Percentiles rank a stretch among this genome's conserved stretches.
Evolutionary conservation across 2,329 filamentous ascomycete genomes (phyloP).

Genomic region (Mycosphaerella sp.): DNA sequence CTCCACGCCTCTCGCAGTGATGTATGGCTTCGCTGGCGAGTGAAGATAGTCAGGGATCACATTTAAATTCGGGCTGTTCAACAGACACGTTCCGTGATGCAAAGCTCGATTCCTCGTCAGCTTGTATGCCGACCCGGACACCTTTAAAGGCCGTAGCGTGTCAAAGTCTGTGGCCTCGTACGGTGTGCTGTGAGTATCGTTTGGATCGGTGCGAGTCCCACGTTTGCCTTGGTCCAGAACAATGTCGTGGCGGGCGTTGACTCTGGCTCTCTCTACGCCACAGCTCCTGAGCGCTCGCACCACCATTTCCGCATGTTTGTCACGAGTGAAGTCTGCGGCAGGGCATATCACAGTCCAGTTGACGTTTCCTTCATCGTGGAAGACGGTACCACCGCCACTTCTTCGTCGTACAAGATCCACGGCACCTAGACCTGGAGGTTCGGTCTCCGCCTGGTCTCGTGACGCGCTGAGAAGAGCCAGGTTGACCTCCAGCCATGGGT

Average conservation of each 20-base stretch:
- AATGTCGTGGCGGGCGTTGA: conserved; percentile 92
- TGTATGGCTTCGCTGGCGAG: conserved; percentile 69
- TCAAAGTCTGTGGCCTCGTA: conserved; percentile 35
- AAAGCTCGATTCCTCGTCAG: conserved; percentile 72
- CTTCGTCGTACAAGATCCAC: conserved; percentile 71
- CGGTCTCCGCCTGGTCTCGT: conserved; percentile 31
- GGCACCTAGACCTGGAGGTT: conserved; percentile 37
- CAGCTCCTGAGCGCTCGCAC: conserved; percentile 67
- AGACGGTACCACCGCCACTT: conserved; percentile 86
- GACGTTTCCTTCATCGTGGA: conserved; percentile 86
- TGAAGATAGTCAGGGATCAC: conserved; percentile 64
- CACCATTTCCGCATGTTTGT: conserved; percentile 89
- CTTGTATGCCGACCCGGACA: conserved; percentile 94
- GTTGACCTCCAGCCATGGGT: conserved; percentile 91
- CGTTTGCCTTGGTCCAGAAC: conserved; percentile 56
- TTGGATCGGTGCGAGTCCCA: conserved; percentile 26
- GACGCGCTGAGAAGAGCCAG: conserved; percentile 53
- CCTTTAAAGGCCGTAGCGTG: conserved; percentile 53
- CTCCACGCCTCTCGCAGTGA: conserved; percentile 79
- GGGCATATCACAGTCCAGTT: conserved; percentile 93
- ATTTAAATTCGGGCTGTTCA: conserved; percentile 67
- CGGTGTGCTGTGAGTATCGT: conserved; percentile 42
- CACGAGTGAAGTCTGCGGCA: conserved; percentile 66
- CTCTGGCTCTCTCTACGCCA: conserved; percentile 56
- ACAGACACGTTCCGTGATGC: conserved; percentile 87